phyloP scores from a whole-genome alignment of 495 filamentous ascomycete species.

The Bacidia rubella region DNA sequence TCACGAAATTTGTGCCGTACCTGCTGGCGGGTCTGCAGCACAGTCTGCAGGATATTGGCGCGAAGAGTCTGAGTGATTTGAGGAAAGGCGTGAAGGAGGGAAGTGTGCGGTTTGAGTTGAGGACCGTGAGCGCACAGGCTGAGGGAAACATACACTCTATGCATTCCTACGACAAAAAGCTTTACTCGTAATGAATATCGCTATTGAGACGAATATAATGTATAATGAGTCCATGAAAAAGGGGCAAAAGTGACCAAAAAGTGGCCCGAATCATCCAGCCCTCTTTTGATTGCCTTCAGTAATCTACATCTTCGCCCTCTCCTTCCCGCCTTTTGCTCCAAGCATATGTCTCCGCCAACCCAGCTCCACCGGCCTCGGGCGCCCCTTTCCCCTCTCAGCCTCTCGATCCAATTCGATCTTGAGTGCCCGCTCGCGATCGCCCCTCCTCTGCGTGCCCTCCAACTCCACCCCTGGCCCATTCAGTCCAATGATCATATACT shows the following conservation, averaged over 20 bases:
- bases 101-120: constrained; percentile 78
- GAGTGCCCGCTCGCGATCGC: constrained; percentile 62
- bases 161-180: constrained; percentile 98
- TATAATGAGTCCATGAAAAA: too few relatives aligned
- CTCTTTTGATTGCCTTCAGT: too few relatives aligned
- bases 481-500: constrained; percentile 49
- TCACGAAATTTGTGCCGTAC: constrained; percentile 92
- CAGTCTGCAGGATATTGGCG: constrained; percentile 89
- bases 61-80: constrained; percentile 59
- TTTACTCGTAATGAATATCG: constrained; percentile 56
- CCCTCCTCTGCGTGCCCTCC: constrained; percentile 43
- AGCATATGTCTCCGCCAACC: constrained; percentile 4
- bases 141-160: constrained; percentile 93
- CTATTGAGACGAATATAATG: too few relatives aligned
- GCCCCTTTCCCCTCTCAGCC: constrained; percentile 12
- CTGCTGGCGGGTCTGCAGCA: constrained; percentile 91
- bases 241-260: too few relatives aligned
- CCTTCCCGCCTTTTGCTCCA: neutral
- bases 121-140: constrained; percentile 84
- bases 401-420: constrained; percentile 32
- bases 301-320: neutral
- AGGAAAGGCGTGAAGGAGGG: constrained; percentile 65
- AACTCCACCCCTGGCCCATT: constrained; percentile 63
- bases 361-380: constrained; percentile 9
- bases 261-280: neutral